These are phyloP conservation scores for Brassica rapa DNA, from an alignment of 345 rosid species.

Conservation along the genomic window DNA sequence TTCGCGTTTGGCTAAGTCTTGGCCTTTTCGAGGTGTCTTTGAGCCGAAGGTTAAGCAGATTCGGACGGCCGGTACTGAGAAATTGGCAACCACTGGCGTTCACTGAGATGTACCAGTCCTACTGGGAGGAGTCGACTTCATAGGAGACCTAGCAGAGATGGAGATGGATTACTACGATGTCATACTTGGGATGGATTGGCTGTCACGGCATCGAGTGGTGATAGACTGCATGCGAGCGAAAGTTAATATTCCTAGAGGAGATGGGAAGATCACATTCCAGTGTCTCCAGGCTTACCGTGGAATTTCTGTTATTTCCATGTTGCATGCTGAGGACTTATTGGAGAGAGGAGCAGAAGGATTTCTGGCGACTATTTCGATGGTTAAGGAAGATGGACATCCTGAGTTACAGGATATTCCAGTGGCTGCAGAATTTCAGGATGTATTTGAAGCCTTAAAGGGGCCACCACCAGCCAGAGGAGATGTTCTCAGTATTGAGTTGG, in stretches of 20 bases:
- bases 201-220: not conserved
- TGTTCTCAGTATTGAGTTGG: too few species aligned
- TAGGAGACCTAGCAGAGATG: not conserved
- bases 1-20: not conserved
- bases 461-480: too few species aligned
- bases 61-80: not conserved
- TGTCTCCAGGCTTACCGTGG: not conserved
- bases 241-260: not conserved
- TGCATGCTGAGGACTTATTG: too few species aligned
- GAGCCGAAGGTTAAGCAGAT: not conserved
- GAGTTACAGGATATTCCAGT: not conserved
- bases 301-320: too few species aligned
- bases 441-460: too few species aligned
- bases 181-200: not conserved
- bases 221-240: not conserved
- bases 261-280: not conserved
- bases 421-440: not conserved
- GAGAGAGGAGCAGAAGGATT: too few species aligned
- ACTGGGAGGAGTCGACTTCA: not conserved
- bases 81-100: not conserved
- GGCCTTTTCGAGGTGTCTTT: not conserved
- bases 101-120: not conserved
- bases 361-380: not conserved
- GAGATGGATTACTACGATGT: not conserved
- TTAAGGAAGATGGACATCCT: too few species aligned